Conservation (phyloP, 257 asterid species). For the Solanum etuberosum region DNA sequence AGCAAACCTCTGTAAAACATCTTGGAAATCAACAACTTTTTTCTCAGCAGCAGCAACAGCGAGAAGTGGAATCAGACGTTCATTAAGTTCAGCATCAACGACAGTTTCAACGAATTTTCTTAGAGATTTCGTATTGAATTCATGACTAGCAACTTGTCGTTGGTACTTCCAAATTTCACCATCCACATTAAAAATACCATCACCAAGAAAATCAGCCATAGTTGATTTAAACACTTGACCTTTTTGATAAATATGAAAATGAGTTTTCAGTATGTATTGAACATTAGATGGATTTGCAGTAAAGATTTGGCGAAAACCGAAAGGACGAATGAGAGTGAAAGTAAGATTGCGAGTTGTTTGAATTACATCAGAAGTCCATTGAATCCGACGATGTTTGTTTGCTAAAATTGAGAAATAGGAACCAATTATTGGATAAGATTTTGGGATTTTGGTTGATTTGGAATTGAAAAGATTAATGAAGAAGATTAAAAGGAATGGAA, state of each 20-base stretch:
- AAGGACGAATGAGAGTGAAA: conserved; percentile 46
- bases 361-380: conserved; percentile 41
- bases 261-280: conserved; percentile 42
- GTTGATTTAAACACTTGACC: conserved; percentile 17
- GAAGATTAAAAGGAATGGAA: conserved; percentile 24
- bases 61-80: conserved; percentile 35
- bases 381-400: conserved; percentile 31
- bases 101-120: conserved; percentile 38
- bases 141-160: conserved; percentile 47
- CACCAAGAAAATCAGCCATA: conserved; percentile 22
- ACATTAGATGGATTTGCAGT: conserved; percentile 57
- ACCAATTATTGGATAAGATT: conserved; percentile 41
- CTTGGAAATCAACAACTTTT: conserved; percentile 38
- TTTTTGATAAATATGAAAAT: conserved; percentile 39
- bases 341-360: conserved; percentile 28
- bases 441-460: conserved; percentile 13
- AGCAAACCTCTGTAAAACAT: conserved; percentile 33
- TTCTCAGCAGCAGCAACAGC: conserved; percentile 4
- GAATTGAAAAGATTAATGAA: background rate
- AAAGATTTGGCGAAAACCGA: conserved; percentile 29
- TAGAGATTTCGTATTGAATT: conserved; percentile 47
- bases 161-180: conserved; percentile 51
- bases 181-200: conserved; percentile 34
- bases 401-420: conserved; percentile 20
- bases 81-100: conserved; percentile 33